Percentiles rank a stretch among this genome's conserved stretches.
Conservation (phyloP, 2,329 filamentous ascomycete genomes). For the Xylariomycetidae sp. region DNA sequence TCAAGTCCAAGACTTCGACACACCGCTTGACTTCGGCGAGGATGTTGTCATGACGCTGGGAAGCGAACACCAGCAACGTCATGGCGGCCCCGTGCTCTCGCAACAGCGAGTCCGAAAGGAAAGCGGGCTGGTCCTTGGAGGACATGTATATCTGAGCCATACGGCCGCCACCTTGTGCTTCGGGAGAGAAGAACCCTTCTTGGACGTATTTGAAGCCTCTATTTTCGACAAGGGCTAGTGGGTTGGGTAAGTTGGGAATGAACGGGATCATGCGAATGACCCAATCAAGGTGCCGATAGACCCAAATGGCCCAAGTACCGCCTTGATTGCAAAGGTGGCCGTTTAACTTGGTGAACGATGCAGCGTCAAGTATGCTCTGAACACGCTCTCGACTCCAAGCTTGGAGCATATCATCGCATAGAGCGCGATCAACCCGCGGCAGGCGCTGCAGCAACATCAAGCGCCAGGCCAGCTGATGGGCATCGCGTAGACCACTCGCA, state of each 20-base stretch:
- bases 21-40: conserved; percentile 9
- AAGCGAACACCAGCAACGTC: conserved; percentile 12
- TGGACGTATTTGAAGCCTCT: conserved; percentile 11
- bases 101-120: conserved; percentile 17
- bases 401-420: conserved; percentile 9
- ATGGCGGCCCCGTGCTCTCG: conserved; percentile 8
- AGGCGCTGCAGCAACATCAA: conserved; percentile 17
- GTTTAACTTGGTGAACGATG: conserved; percentile 14
- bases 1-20: conserved; percentile 4
- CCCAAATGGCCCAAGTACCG: conserved; percentile 12
- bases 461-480: conserved; percentile 29
- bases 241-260: conserved; percentile 6
- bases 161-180: conserved; percentile 14
- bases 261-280: conserved; percentile 9
- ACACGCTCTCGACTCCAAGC: conserved; percentile 17
- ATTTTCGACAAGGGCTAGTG: conserved; percentile 8
- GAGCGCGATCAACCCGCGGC: conserved; percentile 2
- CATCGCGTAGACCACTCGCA: conserved; percentile 29
- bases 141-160: conserved; percentile 19
- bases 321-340: conserved; percentile 19
- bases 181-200: conserved; percentile 13
- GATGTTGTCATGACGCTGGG: not conserved
- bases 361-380: conserved; percentile 14
- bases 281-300: conserved; percentile 12
- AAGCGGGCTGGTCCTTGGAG: conserved; percentile 1